Evolutionary conservation across 2,329 filamentous ascomycete genomes (phyloP), one percentile per base, ranked within the genome.

Genomic region (Fusarium coffeatum): DNA sequence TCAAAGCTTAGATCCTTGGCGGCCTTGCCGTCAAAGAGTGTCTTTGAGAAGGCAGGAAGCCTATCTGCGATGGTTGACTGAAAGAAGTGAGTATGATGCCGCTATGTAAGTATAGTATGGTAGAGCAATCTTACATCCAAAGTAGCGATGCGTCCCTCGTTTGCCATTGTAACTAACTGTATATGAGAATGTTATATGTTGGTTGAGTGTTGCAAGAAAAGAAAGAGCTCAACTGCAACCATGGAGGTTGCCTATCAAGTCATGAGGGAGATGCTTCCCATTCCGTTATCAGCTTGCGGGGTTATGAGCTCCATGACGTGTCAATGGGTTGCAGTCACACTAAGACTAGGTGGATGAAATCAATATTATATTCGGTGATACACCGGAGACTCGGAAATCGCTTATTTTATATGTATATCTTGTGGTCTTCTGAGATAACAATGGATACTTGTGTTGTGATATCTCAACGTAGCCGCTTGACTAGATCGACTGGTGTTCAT

Each of bases 1-100:
- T 93, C 92, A 78, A 97, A 98, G 75, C 86, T 92, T 37, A 97
- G 86, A 71, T 89, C 86, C 80, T 92, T 91, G 59, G 82, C 78
- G 50, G 93, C 90, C 82, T 97, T 98, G 71, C 92, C 93, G 37
- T 89, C 86, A 65, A 80, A 80, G 58, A 98, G 91, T 8, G 89
- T 88, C 68, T 87, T 84, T 13, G 92, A 90, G 72, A 92, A 90
- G 23, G 85, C 79, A 5, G 93, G 93, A 43, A 97, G 90, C 72
- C 89, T 87, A 68, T 88, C 86, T 64, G 87, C 85, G 67, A 93
- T 86, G 32, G 90, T 88, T 61, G 87, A 83, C 91, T 93, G 16
- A 30, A 7, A 30, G 30, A 66, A n/a, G 42, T 74, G 40, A 72
- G 62, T 34, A 62, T 18, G 16, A 12, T n/a, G 23, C 32, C 13